Evolutionary conservation across 805 yeast species (phyloP).

Genomic region (Lipomyces starkeyi): DNA sequence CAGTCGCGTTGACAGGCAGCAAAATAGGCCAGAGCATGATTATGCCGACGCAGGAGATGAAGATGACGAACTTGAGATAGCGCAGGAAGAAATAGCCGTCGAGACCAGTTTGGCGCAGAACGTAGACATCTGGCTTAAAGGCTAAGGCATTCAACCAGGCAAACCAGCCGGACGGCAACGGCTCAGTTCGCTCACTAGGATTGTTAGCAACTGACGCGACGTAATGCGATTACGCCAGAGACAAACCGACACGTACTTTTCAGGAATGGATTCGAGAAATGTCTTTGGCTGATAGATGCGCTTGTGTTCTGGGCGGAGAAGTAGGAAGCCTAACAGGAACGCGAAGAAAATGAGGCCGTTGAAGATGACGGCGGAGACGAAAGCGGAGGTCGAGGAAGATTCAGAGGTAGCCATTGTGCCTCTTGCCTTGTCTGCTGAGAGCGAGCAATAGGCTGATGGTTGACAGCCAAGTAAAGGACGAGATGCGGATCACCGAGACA

Average conservation of each 20-base stretch:
- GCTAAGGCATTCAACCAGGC: slow-evolving; percentile 73
- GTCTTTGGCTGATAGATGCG: slow-evolving; percentile 87
- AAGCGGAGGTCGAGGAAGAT: slow-evolving; percentile 69
- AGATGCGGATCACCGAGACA: too few species aligned
- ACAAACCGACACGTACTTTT: slow-evolving; percentile 25
- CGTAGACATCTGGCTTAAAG: slow-evolving; percentile 70
- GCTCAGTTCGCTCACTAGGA: slow-evolving; percentile 58
- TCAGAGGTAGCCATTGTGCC: slow-evolving; percentile 16
- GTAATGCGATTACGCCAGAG: neutral
- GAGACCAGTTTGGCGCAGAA: slow-evolving; percentile 86
- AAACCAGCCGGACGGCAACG: slow-evolving; percentile 70
- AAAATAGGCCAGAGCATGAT: slow-evolving; percentile 66
- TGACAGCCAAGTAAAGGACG: too few species aligned
- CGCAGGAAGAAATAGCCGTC: slow-evolving; percentile 92
- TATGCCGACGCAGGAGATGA: slow-evolving; percentile 61
- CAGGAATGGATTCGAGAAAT: slow-evolving; percentile 60
- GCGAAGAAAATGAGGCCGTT: slow-evolving; percentile 70
- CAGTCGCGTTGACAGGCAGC: slow-evolving; percentile 81
- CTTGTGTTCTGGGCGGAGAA: slow-evolving; percentile 68
- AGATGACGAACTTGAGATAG: slow-evolving; percentile 65
- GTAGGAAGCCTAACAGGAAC: slow-evolving; percentile 66
- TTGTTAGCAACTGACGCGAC: neutral
- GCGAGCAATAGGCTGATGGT: too few species aligned
- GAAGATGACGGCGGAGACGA: slow-evolving; percentile 70
- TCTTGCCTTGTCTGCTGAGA: neutral